Conservation (phyloP, 352 stramenopile genomes). For the Globisporangium cederbergense region DNA sequence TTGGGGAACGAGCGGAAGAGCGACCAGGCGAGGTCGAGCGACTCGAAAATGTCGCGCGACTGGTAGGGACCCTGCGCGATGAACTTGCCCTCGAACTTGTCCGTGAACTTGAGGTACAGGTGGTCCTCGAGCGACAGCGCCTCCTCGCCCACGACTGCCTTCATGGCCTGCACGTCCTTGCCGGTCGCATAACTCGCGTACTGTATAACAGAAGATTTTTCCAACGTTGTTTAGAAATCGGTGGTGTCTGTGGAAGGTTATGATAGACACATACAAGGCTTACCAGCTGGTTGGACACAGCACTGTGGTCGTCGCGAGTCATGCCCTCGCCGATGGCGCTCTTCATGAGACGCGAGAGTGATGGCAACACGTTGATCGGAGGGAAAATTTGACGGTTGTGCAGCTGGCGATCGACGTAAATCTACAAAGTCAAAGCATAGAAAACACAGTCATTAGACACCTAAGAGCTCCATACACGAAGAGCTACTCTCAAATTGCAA, state of each 20-base stretch:
- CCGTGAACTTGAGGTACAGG: slow-evolving; percentile 98
- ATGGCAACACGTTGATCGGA: slow-evolving; percentile 99
- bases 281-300: slow-evolving; percentile 99
- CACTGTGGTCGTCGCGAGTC: slow-evolving; percentile 97
- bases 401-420: slow-evolving; percentile 98
- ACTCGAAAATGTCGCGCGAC: slow-evolving; percentile 98
- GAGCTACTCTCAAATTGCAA: not conserved
- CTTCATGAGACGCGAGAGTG: slow-evolving; percentile 99
- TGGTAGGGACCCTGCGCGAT: slow-evolving; percentile 97
- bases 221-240: slow-evolving; percentile 7
- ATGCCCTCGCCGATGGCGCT: slow-evolving; percentile 99
- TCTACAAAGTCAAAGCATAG: slow-evolving; percentile 39
- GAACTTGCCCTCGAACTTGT: slow-evolving; percentile 99
- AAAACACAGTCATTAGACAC: not conserved
- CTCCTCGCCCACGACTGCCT: slow-evolving; percentile 99
- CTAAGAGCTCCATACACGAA: not conserved
- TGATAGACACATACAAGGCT: slow-evolving; percentile 11
- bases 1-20: slow-evolving; percentile 99
- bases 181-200: slow-evolving; percentile 85
- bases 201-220: slow-evolving; percentile 21
- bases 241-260: too few relatives aligned
- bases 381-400: slow-evolving; percentile 99
- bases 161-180: slow-evolving; percentile 99
- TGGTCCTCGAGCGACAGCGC: slow-evolving; percentile 98
- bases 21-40: slow-evolving; percentile 97